phyloP scores from a whole-genome alignment of 192 early-diverging fungal genomes.

The Dispira parvispora region DNA sequence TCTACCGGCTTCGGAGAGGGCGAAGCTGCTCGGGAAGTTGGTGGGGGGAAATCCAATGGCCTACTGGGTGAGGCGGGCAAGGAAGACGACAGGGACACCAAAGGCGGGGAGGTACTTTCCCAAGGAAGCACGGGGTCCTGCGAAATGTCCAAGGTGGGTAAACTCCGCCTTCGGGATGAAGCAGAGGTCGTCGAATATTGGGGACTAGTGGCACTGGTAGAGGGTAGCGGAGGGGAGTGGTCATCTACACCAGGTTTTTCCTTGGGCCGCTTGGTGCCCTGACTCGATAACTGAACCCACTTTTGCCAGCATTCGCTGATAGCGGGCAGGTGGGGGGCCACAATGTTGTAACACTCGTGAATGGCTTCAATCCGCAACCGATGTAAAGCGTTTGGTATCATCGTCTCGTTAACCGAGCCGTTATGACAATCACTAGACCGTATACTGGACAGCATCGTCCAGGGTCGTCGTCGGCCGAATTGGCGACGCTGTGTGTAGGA shows the following conservation, averaged over 20 bases:
- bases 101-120: not conserved
- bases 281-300: not conserved
- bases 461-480: not conserved
- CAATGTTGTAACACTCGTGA: constrained; percentile 8
- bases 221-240: not conserved
- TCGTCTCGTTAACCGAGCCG: not conserved
- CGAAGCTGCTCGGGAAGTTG: not conserved
- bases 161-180: not conserved
- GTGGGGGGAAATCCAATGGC: not conserved
- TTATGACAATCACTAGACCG: not conserved
- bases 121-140: not conserved
- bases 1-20: not conserved
- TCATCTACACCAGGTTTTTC: not conserved
- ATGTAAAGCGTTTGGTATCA: not conserved
- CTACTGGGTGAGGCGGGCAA: not conserved
- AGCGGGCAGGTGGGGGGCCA: not conserved
- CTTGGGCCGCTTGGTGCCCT: not conserved
- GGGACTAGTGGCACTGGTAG: not conserved
- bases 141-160: not conserved
- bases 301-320: not conserved
- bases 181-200: not conserved
- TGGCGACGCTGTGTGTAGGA: not conserved
- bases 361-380: not conserved
- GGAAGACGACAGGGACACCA: not conserved
- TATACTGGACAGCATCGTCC: not conserved